These are phyloP conservation scores for Colletotrichum limetticola DNA, from an alignment of 2,329 filamentous ascomycete species.

Conservation along the genomic window DNA sequence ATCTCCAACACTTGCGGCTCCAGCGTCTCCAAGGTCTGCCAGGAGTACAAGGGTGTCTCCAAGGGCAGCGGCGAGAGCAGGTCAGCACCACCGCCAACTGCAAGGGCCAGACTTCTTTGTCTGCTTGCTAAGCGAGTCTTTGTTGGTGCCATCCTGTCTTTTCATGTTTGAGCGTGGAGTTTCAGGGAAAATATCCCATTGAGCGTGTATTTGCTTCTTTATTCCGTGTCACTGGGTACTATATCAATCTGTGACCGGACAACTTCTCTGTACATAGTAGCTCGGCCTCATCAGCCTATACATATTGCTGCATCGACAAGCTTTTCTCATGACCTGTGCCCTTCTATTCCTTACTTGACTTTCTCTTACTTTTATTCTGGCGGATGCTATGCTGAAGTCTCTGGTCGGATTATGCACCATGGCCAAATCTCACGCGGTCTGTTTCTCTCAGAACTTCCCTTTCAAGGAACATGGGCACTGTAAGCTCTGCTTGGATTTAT, in stretches of 20 bases:
- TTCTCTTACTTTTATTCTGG: neutral
- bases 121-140: slow-evolving; percentile 19
- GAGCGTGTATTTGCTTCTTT: slow-evolving; percentile 26
- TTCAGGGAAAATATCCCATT: neutral
- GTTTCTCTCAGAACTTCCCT: too few species aligned
- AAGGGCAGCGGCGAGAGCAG: slow-evolving; percentile 33
- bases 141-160: neutral
- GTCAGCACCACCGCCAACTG: slow-evolving; percentile 36
- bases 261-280: slow-evolving; percentile 31
- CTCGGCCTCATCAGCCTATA: slow-evolving; percentile 8
- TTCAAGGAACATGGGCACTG: too few species aligned
- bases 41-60: slow-evolving; percentile 36
- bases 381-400: accelerated
- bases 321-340: neutral
- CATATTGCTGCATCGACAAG: neutral
- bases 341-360: too few species aligned
- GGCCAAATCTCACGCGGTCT: too few species aligned
- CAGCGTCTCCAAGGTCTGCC: slow-evolving; percentile 35
- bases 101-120: slow-evolving; percentile 33
- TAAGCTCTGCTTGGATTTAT: too few species aligned
- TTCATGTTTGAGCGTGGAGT: slow-evolving; percentile 12
- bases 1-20: slow-evolving; percentile 38
- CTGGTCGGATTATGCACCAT: neutral
- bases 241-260: neutral
- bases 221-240: neutral